Evolutionary conservation across 129 eudicot species (phyloP).

Genomic region (Centella asiatica): DNA sequence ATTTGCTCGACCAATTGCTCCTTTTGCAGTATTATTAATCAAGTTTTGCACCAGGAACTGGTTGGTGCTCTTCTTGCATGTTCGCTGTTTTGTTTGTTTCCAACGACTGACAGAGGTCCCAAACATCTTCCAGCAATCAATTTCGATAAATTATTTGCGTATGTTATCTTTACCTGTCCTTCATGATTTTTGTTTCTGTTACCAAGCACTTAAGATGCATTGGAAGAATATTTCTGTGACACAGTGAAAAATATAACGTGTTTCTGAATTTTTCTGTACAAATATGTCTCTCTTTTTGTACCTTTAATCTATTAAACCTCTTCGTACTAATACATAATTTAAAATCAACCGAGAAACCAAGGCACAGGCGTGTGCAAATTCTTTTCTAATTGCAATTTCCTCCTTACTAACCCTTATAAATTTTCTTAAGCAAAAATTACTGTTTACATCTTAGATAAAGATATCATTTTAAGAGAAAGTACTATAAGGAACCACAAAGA

Average conservation of each 20-base stretch:
- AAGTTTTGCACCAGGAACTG: constrained; percentile 59
- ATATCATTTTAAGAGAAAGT: no score
- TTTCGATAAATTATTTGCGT: constrained; percentile 85
- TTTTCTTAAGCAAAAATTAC: no score
- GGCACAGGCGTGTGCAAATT: no score
- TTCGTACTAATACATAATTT: no score
- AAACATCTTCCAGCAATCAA: constrained; percentile 74
- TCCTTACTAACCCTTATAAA: no score
- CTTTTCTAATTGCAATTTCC: no score
- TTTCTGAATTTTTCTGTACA: neutral
- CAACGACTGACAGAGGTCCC: constrained; percentile 60
- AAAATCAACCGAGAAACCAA: no score
- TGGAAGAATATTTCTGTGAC: neutral
- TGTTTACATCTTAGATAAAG: no score
- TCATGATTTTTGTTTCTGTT: neutral
- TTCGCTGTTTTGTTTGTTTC: constrained; percentile 86
- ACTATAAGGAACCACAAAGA: no score
- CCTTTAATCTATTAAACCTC: no score
- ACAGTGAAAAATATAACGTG: neutral
- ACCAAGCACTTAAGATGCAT: constrained; percentile 8
- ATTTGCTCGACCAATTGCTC: neutral
- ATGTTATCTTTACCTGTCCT: constrained; percentile 27
- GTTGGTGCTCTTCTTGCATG: constrained; percentile 80
- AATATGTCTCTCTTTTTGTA: neutral
- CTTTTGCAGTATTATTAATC: neutral